A percentile compares a stretch with the other conserved stretches of the same genome.
Conservation (phyloP, 768 basidiomycete genomes). For the Lentinula aciculospora region DNA sequence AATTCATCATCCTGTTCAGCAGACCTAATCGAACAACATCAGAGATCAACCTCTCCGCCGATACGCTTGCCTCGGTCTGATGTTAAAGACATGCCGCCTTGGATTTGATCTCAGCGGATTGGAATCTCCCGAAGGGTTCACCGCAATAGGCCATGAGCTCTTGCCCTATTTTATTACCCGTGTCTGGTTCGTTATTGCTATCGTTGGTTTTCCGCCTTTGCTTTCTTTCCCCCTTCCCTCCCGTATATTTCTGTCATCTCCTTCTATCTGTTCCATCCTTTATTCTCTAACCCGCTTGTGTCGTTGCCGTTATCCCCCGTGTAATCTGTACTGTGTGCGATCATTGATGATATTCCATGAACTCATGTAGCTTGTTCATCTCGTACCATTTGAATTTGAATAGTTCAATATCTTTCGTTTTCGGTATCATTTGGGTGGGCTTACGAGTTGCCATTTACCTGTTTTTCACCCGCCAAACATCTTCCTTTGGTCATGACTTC, state of each 20-base stretch:
- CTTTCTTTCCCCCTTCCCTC: background rate
- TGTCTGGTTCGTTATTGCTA: conserved; percentile 3
- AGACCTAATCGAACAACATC: background rate
- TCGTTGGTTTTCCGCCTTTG: background rate
- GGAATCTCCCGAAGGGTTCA: background rate
- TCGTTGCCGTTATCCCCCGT: background rate
- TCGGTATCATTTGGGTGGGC: background rate
- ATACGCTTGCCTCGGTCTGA: background rate
- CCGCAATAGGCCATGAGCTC: background rate
- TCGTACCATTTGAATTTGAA: background rate
- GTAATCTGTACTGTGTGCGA: conserved; percentile 7
- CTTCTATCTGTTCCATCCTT: background rate
- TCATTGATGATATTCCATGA: background rate
- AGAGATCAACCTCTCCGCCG: background rate
- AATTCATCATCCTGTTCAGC: background rate
- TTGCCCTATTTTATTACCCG: conserved; percentile 5
- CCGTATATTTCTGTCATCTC: background rate
- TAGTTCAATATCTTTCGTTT: background rate
- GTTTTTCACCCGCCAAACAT: too few relatives aligned
- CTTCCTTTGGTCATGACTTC: too few relatives aligned
- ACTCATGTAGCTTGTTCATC: conserved; percentile 6
- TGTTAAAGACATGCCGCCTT: background rate
- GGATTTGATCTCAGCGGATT: background rate
- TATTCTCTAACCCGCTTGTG: background rate
- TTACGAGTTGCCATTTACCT: too few relatives aligned